Evolutionary conservation across 805 yeast genomes (phyloP), one percentile per base, ranked within the genome.

Genomic region (Candida sithepensis): DNA sequence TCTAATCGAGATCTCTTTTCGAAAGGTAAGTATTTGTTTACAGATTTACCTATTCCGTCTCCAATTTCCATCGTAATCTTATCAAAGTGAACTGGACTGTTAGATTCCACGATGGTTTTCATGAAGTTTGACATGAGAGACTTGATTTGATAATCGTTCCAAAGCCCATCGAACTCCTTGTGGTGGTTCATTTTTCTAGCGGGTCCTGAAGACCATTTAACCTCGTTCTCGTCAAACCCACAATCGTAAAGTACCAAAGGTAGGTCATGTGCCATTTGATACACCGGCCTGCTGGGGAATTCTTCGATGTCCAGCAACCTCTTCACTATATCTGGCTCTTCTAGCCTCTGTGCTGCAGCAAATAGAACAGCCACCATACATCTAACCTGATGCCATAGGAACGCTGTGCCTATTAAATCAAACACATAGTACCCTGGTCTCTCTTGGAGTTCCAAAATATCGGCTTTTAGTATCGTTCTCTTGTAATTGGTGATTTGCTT

Each of bases 371-470:
- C 96, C 70, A 90, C 79, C 94, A 94, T 94, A 56, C 96, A 90
- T 48, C 99, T 78, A 18, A 94, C 99, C 66, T 94, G 99, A 64
- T 94, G 98, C 98, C 98, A 94, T 47, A 94, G 68, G 57, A 94
- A 94, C 8, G 98, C 99, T 1, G 87, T 73, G 0, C 99, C 99
- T 52, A 78, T 74, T 45, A 94, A 69, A 61, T 89, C 90, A 63
- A 92, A 81, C 47, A 82, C 84, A 58, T 73, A 86, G 46, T 78
- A 72, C 4, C 77, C 79, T 16, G 54, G 48, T 8, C 52, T 49
- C 2, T 52, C 56, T 5, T 54, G 51, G 2, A 59, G 32, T 3
- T 33, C 45, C 10, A 46, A 34, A 2, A 69, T 63, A 18, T 60
- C 47, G 10, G 67, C 51, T 18, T 71, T 66, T 36, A 76, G 58